Evolutionary conservation across 768 basidiomycete species (phyloP).

Genomic region (Mycena amicta): DNA sequence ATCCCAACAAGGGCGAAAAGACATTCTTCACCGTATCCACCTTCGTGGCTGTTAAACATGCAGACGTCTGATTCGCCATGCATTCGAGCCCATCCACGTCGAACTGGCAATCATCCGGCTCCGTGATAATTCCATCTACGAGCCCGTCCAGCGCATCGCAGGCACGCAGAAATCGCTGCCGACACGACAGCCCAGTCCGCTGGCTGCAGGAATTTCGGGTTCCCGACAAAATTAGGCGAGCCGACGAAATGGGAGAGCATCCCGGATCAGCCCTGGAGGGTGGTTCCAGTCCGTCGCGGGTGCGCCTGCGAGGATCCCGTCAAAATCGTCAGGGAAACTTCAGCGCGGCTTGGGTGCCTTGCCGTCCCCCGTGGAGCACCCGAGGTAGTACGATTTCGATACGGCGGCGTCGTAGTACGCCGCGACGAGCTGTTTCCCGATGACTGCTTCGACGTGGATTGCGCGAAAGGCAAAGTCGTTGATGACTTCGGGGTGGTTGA

Average conservation of each 20-base stretch:
- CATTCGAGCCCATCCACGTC: conserved; percentile 20
- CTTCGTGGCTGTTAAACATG: conserved; percentile 24
- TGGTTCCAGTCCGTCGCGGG: conserved; percentile 20
- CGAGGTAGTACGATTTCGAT: conserved; percentile 22
- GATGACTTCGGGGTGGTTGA: conserved; percentile 26
- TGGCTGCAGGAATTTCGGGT: conserved; percentile 20
- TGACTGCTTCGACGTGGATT: conserved; percentile 21
- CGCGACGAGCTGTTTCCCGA: conserved; percentile 24
- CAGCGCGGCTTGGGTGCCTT: conserved; percentile 3
- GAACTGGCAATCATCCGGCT: conserved; percentile 27
- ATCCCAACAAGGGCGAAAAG: conserved; percentile 20
- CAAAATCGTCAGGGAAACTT: conserved; percentile 9
- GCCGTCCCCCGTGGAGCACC: conserved; percentile 8
- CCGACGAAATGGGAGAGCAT: conserved; percentile 6
- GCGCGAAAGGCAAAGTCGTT: conserved; percentile 26
- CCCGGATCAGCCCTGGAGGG: conserved; percentile 1
- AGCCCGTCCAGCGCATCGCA: conserved; percentile 17
- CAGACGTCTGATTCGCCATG: background rate
- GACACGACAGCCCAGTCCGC: conserved; percentile 22
- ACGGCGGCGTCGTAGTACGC: conserved; percentile 20
- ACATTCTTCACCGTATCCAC: conserved; percentile 20
- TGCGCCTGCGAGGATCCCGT: conserved; percentile 26
- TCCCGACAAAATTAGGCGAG: background rate
- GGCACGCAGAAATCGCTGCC: conserved; percentile 24
- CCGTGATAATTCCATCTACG: conserved; percentile 24